phyloP scores from a whole-genome alignment of 345 rosid species.

The Schrenkiella parvula region DNA sequence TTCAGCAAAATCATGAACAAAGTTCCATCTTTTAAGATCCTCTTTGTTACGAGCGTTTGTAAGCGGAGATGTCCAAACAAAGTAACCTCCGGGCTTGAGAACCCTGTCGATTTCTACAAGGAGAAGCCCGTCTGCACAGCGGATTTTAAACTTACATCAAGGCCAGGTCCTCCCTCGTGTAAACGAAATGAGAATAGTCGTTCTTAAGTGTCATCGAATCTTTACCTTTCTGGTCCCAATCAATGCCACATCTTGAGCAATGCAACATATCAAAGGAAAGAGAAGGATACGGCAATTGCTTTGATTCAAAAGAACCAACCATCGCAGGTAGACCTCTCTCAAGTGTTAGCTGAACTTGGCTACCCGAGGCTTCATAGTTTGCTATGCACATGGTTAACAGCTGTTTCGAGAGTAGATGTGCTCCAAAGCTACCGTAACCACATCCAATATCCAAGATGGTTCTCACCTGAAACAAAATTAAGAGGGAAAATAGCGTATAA shows the following conservation, averaged over 20 bases:
- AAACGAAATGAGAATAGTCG: background rate
- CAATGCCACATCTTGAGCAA: constrained; percentile 86
- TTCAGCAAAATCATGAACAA: constrained; percentile 62
- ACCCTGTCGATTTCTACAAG: constrained; percentile 89
- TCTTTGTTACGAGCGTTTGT: constrained; percentile 74
- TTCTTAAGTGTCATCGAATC: background rate
- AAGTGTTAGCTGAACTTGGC: constrained; percentile 96
- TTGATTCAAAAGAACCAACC: constrained; percentile 75
- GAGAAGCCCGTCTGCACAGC: constrained; percentile 64
- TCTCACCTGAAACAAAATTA: constrained; percentile 60
- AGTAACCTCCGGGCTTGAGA: constrained; percentile 93
- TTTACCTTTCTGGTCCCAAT: constrained; percentile 97
- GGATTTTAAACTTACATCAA: background rate
- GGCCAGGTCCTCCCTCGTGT: background rate
- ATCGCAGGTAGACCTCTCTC: constrained; percentile 99
- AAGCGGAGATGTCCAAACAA: constrained; percentile 97
- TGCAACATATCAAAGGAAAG: constrained; percentile 99
- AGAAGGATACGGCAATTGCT: constrained; percentile 91
- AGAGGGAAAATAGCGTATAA: background rate
- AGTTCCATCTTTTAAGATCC: constrained; percentile 65
- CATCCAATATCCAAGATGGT: constrained; percentile 96
- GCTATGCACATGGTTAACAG: constrained; percentile 96
- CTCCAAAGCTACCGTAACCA: constrained; percentile 99
- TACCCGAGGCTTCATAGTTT: constrained; percentile 87
- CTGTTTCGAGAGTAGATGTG: constrained; percentile 77